Evolutionary conservation across 768 basidiomycete genomes (phyloP).

Genomic region (Amylocystis lapponica): DNA sequence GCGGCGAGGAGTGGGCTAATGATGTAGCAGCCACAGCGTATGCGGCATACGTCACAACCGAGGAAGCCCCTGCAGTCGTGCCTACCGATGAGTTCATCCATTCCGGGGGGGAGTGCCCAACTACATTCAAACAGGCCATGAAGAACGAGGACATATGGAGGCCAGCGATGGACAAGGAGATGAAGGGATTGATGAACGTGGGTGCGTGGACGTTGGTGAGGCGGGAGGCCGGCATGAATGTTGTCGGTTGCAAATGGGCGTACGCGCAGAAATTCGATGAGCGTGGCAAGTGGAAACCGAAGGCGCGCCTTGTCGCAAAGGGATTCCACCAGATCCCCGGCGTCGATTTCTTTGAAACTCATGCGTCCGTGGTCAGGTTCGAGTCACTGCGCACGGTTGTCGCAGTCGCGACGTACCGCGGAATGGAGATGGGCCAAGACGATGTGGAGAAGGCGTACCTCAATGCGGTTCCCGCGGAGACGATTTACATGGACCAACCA

Average conservation of each 20-base stretch:
- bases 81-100: too few species aligned
- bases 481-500: conserved; percentile 21
- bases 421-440: conserved; percentile 33
- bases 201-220: neutral
- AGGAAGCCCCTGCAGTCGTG: too few species aligned
- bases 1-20: too few species aligned
- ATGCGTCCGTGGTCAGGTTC: conserved; percentile 15
- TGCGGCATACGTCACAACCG: too few species aligned
- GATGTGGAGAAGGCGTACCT: conserved; percentile 39
- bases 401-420: conserved; percentile 27
- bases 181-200: neutral
- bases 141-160: too few species aligned
- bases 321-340: conserved; percentile 29
- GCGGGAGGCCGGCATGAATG: neutral
- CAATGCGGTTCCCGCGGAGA: conserved; percentile 27
- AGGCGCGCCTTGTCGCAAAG: conserved; percentile 10
- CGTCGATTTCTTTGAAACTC: conserved; percentile 10
- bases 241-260: conserved; percentile 1
- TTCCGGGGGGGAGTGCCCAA: too few species aligned
- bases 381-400: conserved; percentile 17
- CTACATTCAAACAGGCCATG: too few species aligned
- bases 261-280: conserved; percentile 1
- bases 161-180: neutral
- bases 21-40: too few species aligned
- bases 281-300: neutral